Conservation (phyloP, 163 green algal species). For the Chlorella variabilis region DNA sequence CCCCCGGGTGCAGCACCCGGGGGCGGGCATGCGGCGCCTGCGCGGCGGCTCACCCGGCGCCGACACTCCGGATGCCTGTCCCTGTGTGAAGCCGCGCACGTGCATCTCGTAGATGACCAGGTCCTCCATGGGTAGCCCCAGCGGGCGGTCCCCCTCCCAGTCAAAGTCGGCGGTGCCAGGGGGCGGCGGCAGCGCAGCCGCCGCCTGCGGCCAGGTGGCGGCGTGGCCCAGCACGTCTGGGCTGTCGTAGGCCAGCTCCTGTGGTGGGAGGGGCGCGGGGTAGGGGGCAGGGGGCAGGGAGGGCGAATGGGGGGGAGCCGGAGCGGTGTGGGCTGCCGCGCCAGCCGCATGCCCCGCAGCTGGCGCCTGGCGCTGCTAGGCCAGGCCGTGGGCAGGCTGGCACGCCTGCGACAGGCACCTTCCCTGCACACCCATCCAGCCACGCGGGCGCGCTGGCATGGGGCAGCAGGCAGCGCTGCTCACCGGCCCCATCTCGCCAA, state of each 20-base stretch:
- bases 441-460: too few relatives aligned
- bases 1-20: too few relatives aligned
- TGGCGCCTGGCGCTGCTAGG: too few relatives aligned
- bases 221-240: conserved; percentile 66
- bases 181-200: conserved; percentile 45
- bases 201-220: conserved; percentile 79
- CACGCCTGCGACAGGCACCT: too few relatives aligned
- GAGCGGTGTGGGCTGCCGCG: not conserved
- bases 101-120: conserved; percentile 98
- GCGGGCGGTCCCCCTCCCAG: conserved; percentile 92
- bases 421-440: too few relatives aligned
- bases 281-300: not conserved
- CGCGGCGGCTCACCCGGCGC: conserved; percentile 45
- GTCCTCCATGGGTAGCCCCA: conserved; percentile 86
- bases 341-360: too few relatives aligned
- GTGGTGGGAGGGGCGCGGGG: not conserved
- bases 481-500: conserved; percentile 75
- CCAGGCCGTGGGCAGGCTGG: too few relatives aligned
- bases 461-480: not conserved
- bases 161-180: conserved; percentile 71
- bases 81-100: conserved; percentile 87
- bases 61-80: conserved; percentile 50
- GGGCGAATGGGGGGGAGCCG: not conserved
- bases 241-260: conserved; percentile 69
- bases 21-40: too few relatives aligned